These are phyloP conservation scores for Tolypocladium amazonense DNA, from an alignment of 2,329 filamentous ascomycete species.

Conservation along the genomic window DNA sequence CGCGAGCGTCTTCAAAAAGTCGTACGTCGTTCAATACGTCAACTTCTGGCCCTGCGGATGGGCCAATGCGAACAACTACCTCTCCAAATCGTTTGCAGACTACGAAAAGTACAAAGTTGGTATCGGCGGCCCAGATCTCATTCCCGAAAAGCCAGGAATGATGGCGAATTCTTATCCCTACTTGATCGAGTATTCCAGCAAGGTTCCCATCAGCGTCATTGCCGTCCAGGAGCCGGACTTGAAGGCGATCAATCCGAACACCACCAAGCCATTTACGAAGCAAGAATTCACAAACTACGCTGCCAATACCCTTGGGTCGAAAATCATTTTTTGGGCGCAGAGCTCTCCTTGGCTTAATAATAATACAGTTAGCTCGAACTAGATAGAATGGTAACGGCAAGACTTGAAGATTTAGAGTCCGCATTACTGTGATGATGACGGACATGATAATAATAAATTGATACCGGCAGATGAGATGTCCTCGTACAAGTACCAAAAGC, in stretches of 20 bases:
- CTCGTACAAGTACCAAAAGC: no score
- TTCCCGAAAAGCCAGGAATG: not conserved
- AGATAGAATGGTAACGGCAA: not conserved
- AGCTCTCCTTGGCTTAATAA: not conserved
- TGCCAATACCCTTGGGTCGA: not conserved
- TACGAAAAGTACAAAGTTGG: not conserved
- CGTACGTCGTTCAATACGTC: conserved; percentile 10
- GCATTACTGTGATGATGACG: no score
- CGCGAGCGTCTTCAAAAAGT: conserved; percentile 5
- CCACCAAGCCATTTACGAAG: not conserved
- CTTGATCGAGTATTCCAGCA: not conserved
- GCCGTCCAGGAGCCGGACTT: not conserved
- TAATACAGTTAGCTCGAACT: not conserved
- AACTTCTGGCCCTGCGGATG: conserved; percentile 12
- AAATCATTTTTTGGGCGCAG: not conserved
- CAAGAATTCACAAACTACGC: not conserved
- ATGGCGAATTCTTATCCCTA: not conserved
- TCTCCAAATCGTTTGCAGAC: not conserved
- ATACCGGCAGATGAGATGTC: no score
- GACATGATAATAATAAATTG: no score
- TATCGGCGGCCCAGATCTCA: not conserved
- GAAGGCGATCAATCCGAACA: not conserved
- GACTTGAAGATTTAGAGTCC: no score
- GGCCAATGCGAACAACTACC: conserved; percentile 4
- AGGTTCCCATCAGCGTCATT: not conserved